Base-by-base conservation (phyloP, 176 grass and related monocot species). In the Aegilops longissima region DNA sequence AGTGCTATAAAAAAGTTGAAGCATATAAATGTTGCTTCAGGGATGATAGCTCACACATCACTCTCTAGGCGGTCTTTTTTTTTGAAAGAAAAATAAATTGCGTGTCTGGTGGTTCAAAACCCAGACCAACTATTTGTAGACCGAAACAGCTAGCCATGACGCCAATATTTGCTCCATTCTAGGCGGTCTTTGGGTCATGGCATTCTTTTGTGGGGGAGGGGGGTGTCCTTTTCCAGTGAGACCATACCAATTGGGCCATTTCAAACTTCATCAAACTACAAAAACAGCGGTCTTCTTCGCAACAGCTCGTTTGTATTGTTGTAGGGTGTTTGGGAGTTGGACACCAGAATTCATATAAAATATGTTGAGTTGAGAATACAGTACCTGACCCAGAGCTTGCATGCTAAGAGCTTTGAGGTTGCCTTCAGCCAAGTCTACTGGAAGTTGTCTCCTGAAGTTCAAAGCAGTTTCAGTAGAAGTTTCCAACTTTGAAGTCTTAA, bases 351-450 rank as follows among this genome's bases (percentile, higher is more conserved):
- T 71, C 30, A 45, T 66, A 40, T 65, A 8, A 76, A 80, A 39
- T 66, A 31, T 74, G 44, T 8, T 51, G 1, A 78, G 64, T 25
- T 61, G 9, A 89, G 79, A 87, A 79, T 17, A 44, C 23, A 73
- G 3, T 94, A 95, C 96, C 91, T 95, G 96, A 62, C 96, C 96
- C 59, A 98, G 79, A 65, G 96, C 90, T 83, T 98, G 93, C 74
- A 95, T 76, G 82, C 93, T 88, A 82, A 98, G 79, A 91, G 93
- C 92, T 84, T 91, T 91, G 61, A 98, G 93, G 78, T 92, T 93
- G 80, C 90, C 89, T 92, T 98, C 96, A 67, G 87, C 90, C 59
- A 98, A 76, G 62, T 98, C 96, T 80, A 94, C 69, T 67, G 96
- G 96, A 82, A 98, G 90, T 76, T 98, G 93, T 86, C 94, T 94